A percentile compares a stretch with the other conserved stretches of the same genome.
phyloP scores from a whole-genome alignment of 2,329 filamentous ascomycete genomes.

The Orbilia oligospora region DNA sequence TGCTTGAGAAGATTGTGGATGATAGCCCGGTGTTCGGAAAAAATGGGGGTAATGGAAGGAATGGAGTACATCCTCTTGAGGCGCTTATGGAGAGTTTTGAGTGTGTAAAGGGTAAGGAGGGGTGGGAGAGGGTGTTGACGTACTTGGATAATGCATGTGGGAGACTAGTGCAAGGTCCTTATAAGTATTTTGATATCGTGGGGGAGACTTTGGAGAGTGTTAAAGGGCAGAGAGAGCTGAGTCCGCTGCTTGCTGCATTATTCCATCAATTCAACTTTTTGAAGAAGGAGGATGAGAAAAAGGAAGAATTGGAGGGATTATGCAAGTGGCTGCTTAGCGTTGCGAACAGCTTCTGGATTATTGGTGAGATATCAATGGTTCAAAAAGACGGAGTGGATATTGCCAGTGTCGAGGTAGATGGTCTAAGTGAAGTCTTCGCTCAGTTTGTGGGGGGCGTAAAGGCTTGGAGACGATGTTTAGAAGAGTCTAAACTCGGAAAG shows the following conservation, averaged over 20 bases:
- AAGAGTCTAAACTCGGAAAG: constrained; percentile 24
- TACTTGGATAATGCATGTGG: constrained; percentile 57
- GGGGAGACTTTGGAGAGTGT: constrained; percentile 19
- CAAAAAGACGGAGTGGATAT: constrained; percentile 3
- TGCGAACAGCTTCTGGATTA: constrained; percentile 42
- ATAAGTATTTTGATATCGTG: constrained; percentile 58
- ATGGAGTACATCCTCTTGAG: constrained; percentile 34
- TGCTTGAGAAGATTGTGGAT: constrained; percentile 50
- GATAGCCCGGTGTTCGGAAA: constrained; percentile 52
- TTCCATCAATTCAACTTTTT: constrained; percentile 61
- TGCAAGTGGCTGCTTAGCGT: constrained; percentile 46
- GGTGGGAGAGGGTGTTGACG: constrained; percentile 41
- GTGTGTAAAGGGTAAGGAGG: constrained; percentile 13
- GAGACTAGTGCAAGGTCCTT: constrained; percentile 47
- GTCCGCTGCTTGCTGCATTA: constrained; percentile 38
- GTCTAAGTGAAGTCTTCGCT: constrained; percentile 23
- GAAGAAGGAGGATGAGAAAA: constrained; percentile 24
- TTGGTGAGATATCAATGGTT: constrained; percentile 38
- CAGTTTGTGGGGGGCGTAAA: constrained; percentile 40
- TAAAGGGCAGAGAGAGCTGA: neutral
- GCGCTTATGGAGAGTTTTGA: constrained; percentile 51
- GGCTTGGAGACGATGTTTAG: constrained; percentile 37
- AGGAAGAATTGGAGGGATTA: constrained; percentile 20
- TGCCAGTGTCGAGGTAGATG: neutral
- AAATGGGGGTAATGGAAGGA: neutral